phyloP scores from a whole-genome alignment of 768 basidiomycete species.

The Termitomyces titanicus region DNA sequence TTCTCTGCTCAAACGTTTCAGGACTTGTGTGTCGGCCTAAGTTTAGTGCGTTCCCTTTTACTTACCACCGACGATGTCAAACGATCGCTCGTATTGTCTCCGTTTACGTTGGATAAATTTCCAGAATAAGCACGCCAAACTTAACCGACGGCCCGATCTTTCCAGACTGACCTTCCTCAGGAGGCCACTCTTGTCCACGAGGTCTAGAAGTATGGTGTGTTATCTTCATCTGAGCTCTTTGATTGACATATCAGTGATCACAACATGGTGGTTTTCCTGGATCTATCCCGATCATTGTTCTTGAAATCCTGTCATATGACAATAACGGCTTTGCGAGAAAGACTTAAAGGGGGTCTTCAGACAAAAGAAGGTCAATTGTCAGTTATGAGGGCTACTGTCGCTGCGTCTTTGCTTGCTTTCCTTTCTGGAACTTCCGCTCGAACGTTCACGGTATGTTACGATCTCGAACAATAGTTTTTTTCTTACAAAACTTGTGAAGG shows the following conservation, averaged over 20 bases:
- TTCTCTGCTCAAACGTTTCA: neutral
- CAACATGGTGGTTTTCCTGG: neutral
- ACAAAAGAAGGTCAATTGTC: neutral
- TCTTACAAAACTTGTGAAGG: slow-evolving; percentile 20
- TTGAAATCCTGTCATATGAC: neutral
- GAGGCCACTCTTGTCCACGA: slow-evolving; percentile 3
- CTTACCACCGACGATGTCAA: neutral
- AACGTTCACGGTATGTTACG: slow-evolving; percentile 44
- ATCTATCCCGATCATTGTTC: neutral
- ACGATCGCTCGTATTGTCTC: neutral
- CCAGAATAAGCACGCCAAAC: no score
- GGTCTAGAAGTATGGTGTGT: neutral
- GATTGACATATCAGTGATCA: neutral
- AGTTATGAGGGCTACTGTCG: slow-evolving; percentile 25
- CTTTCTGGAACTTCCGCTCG: slow-evolving; percentile 35
- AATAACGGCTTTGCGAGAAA: neutral
- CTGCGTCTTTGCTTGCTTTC: slow-evolving; percentile 15
- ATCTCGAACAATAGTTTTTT: neutral
- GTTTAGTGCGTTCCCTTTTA: neutral
- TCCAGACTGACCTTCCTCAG: no score
- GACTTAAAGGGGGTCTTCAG: neutral
- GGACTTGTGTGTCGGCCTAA: neutral
- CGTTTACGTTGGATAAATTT: no score
- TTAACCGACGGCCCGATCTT: neutral
- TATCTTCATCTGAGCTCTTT: neutral